Evolutionary conservation across 176 grass and related monocot species (phyloP), one percentile per base, ranked within the genome.

Genomic region (Phoenix roebelenii): DNA sequence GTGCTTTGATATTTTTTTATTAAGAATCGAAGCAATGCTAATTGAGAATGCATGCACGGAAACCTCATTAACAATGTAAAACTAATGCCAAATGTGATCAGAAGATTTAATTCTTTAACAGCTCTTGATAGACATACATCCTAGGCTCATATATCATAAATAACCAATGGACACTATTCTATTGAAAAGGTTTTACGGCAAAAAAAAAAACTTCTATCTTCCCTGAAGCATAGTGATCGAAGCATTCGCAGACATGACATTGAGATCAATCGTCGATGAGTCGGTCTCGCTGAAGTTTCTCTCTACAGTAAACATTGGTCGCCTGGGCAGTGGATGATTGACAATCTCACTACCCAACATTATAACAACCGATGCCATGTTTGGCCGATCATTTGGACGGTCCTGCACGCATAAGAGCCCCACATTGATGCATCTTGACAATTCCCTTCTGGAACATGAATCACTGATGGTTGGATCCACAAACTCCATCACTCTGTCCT

Each of bases 321-420:
- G 57, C 23, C 5, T 29, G 16, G 57, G 57, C 3, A 15, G 25
- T 15, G 57, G 23, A 28, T 24, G 16, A 59, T 6, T 5, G 57
- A 1, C 4, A 20, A 39, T 23, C 30, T 63, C 65, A 17, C 26
- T 68, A 18, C 55, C 65, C 65, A 68, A 16, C 65, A 57, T 56
- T 4, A 55, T 25, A 20, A 67, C 52, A 7, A 55, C n/a, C 0
- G 25, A 39, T 4, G 51, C 24, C 65, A 67, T 67, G 16, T 3
- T 56, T 3, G 65, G 65, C 4, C 65, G 51, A 18, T 67, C 65
- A 20, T 16, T 35, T 7, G 65, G 65, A 5, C 5, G 51, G 55
- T 67, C 65, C 52, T 67, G 65, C 51, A 67, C 51, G 3, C 65
- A 67, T 15, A 67, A 18, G 1, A 67, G 51, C 12, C 25, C 65